Base-by-base conservation (phyloP, 2,329 filamentous ascomycete genomes). In the Cyclaneusma minus region DNA sequence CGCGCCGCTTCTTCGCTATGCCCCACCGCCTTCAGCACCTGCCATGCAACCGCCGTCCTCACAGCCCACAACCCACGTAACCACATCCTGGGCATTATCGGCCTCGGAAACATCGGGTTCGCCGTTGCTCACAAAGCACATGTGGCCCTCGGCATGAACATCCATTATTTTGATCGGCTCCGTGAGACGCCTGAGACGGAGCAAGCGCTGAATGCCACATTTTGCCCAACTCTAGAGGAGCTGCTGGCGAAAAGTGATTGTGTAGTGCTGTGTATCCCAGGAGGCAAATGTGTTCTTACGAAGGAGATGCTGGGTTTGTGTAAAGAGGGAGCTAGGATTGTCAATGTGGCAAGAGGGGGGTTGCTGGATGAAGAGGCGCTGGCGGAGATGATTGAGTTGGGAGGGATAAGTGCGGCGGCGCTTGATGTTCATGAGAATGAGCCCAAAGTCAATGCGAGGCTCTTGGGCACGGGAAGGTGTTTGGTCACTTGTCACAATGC, bases 401-500 rank as follows among this genome's bases (percentile, higher is more conserved):
- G 63, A 0, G 41, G 45, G 0, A 33, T 80, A 1, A 47, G 51
- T 2, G 52, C 61, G 1, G 66, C 64, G 0, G 74, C 68, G 0
- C 48, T 80, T 21, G 74, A 79, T 39, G 74, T 80, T 9, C 67
- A 77, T 41, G 59, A 60, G 6, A 39, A 60, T 35, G 74, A 80
- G 45, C 72, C 73, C 4, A 27, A 16, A 5, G 38, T 47, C 12
- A 43, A 41, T 32, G 34, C 38, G 8, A 34, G 43, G 12, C 26
- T 47, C 13, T 42, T 40, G 29, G 24, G 13, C 8, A 35, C 39
- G 22, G 40, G 32, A 17, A 40, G 50, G 15, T 55, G 52, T 9
- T 59, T 72, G 51, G 43, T 78, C 29, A 68, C 73, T n/a, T 67
- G 68, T 27, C 74, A 78, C 43, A 75, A 75, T 36, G 73, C 71